Percentiles rank a stretch among this genome's conserved stretches.
These are phyloP conservation scores for Saccharum spontaneum DNA, from an alignment of 176 grass and related monocot genomes.

Conservation along the genomic window DNA sequence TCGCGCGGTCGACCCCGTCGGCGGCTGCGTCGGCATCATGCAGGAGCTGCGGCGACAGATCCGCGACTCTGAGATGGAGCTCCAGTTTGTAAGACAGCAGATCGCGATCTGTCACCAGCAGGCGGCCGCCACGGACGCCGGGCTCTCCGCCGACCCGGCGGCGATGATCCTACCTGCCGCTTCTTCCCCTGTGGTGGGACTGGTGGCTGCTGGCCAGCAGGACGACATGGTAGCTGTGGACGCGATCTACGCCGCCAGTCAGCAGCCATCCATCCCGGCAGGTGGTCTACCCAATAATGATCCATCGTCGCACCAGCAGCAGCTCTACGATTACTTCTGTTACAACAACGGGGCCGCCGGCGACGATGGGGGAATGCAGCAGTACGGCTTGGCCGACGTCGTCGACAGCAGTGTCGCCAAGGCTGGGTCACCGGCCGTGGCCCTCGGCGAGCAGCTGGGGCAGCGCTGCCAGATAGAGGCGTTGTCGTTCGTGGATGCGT, in stretches of 20 bases:
- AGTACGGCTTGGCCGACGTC: neutral
- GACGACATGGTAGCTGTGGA: neutral
- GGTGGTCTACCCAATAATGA: neutral
- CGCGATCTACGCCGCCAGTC: conserved; percentile 8
- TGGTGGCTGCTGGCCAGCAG: neutral
- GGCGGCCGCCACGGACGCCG: neutral
- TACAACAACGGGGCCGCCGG: neutral
- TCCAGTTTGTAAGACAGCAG: neutral
- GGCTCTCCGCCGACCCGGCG: too few relatives aligned
- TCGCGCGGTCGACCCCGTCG: conserved; percentile 43
- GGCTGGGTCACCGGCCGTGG: neutral
- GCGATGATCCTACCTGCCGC: too few relatives aligned
- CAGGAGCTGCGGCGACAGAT: neutral
- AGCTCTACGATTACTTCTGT: conserved; percentile 32
- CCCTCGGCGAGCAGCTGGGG: conserved; percentile 22
- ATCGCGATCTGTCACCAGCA: conserved; percentile 24
- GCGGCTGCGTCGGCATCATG: conserved; percentile 33
- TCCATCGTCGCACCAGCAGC: neutral
- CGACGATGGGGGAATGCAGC: neutral
- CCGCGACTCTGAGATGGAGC: neutral
- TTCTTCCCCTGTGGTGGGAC: neutral
- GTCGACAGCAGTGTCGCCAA: neutral
- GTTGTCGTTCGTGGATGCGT: neutral
- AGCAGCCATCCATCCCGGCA: too few relatives aligned
- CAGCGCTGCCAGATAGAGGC: conserved; percentile 27